Conservation (phyloP, 371 early-diverging fungal genomes). For the Apophysomyces ossiformis region DNA sequence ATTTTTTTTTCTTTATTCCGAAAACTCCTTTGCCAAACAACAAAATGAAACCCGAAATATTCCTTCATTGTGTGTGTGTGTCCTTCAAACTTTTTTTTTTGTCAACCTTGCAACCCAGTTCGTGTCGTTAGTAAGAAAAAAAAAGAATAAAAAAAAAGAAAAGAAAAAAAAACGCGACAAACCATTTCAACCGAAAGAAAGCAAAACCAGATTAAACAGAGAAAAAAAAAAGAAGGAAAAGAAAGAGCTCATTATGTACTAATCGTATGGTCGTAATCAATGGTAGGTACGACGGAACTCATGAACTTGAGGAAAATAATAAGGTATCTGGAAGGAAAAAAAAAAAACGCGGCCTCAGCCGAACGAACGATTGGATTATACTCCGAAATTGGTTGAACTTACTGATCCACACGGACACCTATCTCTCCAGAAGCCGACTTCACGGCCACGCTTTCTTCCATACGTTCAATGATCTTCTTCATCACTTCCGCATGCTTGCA, state of each 20-base stretch:
- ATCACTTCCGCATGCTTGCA: constrained; percentile 98
- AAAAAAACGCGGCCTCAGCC: constrained; percentile 1
- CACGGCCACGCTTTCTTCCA: constrained; percentile 50
- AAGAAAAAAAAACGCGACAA: not conserved
- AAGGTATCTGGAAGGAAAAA: constrained; percentile 62
- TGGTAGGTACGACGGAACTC: constrained; percentile 94
- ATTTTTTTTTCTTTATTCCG: not conserved
- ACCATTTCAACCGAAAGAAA: too few species aligned
- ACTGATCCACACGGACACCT: constrained; percentile 91
- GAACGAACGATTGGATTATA: not conserved
- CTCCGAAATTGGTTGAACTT: constrained; percentile 31
- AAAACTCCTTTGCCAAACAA: too few species aligned
- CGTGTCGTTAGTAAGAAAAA: constrained; percentile 10
- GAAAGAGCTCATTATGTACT: constrained; percentile 33
- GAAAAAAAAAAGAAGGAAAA: not conserved
- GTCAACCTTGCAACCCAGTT: not conserved
- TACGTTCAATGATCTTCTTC: constrained; percentile 91
- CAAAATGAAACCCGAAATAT: too few species aligned
- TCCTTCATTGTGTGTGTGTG: not conserved
- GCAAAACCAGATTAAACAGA: not conserved
- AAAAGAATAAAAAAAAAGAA: not conserved
- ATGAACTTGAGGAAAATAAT: constrained; percentile 96
- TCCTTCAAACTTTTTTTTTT: too few species aligned
- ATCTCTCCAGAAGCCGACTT: constrained; percentile 27
- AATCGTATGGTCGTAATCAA: constrained; percentile 96